Conservation (phyloP, 2,329 filamentous ascomycete species). For the Catunica adiposa region DNA sequence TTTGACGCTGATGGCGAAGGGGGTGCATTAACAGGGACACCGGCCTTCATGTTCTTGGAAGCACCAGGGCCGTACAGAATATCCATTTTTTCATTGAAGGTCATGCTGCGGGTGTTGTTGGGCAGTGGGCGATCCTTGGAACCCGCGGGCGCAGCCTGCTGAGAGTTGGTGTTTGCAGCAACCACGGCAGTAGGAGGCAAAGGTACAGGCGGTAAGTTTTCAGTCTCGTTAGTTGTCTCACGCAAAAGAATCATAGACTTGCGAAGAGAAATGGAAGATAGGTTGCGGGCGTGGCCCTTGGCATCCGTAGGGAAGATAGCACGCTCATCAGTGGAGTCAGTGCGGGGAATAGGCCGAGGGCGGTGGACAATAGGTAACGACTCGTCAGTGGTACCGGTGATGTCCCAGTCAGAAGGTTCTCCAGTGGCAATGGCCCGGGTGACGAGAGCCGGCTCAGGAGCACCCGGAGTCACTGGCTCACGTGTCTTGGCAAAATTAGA, state of each 20-base stretch:
- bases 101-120: constrained; percentile 41
- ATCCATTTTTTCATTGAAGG: constrained; percentile 39
- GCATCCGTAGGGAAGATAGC: constrained; percentile 32
- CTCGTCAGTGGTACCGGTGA: constrained; percentile 5
- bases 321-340: constrained; percentile 26
- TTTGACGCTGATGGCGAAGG: constrained; percentile 15
- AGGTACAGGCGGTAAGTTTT: constrained; percentile 37
- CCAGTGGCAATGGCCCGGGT: background rate
- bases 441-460: background rate
- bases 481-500: constrained; percentile 20
- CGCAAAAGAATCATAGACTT: constrained; percentile 22
- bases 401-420: constrained; percentile 3
- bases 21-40: constrained; percentile 2
- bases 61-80: constrained; percentile 22
- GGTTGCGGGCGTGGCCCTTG: constrained; percentile 27
- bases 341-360: constrained; percentile 39
- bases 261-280: constrained; percentile 26
- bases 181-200: constrained; percentile 22
- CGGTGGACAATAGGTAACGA: constrained; percentile 31
- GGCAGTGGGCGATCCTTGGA: constrained; percentile 26
- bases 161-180: background rate
- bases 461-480: background rate
- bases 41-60: constrained; percentile 19
- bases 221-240: constrained; percentile 26
- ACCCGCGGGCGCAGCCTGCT: constrained; percentile 1